These are phyloP conservation scores for Meira miltonrushii DNA, from an alignment of 1,284 basidiomycete genomes.

Conservation along the genomic window DNA sequence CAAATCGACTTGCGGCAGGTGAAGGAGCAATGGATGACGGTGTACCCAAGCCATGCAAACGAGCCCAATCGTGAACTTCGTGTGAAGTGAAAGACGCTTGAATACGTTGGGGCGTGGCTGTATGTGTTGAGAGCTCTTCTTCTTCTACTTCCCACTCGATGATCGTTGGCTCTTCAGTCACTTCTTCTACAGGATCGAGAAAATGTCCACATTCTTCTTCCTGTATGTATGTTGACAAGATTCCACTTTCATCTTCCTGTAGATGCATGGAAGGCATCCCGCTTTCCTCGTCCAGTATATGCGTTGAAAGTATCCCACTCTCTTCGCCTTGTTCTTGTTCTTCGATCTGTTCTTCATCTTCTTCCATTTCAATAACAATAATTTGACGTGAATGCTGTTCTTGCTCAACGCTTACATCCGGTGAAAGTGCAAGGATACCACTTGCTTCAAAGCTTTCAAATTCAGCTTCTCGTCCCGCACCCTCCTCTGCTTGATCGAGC, in stretches of 20 bases:
- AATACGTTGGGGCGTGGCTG: not conserved
- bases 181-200: slow-evolving; percentile 2
- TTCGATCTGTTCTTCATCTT: not conserved
- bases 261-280: not conserved
- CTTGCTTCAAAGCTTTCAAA: no score
- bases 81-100: not conserved
- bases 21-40: not conserved
- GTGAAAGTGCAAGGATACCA: not conserved
- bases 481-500: no score
- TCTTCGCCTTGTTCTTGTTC: not conserved
- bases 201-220: not conserved
- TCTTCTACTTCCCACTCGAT: not conserved
- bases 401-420: not conserved
- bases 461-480: no score
- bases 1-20: not conserved
- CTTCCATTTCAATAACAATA: not conserved
- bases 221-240: not conserved
- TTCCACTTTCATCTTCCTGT: not conserved
- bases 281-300: not conserved
- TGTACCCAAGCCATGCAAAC: not conserved
- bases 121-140: no score
- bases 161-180: slow-evolving; percentile 1
- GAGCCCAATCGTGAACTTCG: slow-evolving; percentile 1
- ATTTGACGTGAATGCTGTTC: no score
- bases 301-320: not conserved